phyloP scores from a whole-genome alignment of 805 yeast genomes.

The Kodamaea hsintzibuensis region DNA sequence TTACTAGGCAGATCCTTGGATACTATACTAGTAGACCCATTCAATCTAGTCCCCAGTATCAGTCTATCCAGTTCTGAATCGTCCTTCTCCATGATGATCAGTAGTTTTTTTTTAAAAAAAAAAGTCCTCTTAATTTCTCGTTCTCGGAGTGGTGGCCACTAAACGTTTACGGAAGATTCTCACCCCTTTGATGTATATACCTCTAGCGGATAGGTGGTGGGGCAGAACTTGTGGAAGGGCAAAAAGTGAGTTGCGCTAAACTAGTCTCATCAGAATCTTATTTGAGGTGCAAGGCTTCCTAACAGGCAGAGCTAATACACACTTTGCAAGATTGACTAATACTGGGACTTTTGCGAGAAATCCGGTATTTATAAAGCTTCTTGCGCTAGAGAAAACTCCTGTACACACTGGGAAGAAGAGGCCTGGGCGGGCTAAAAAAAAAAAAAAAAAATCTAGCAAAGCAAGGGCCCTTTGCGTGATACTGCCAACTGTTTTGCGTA shows the following conservation, averaged over 20 bases:
- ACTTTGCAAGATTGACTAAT: not conserved
- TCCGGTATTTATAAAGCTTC: not conserved
- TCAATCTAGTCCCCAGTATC: not conserved
- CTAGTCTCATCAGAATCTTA: not conserved
- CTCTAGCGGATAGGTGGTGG: not conserved
- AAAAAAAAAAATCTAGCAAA: not conserved
- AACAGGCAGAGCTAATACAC: not conserved
- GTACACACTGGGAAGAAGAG: not conserved
- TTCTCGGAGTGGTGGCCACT: not conserved
- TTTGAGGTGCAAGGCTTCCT: not conserved
- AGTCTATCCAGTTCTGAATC: not conserved
- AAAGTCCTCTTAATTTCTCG: not conserved
- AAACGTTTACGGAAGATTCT: not conserved
- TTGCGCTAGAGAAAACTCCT: not conserved
- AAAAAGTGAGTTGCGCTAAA: not conserved
- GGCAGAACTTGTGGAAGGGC: not conserved
- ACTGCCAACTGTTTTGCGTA: not conserved
- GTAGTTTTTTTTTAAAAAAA: not conserved
- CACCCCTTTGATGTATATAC: not conserved
- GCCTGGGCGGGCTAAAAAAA: not conserved
- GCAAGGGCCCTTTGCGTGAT: not conserved
- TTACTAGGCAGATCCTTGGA: not conserved
- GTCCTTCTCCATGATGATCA: not conserved
- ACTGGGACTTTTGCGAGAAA: not conserved
- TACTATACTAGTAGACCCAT: not conserved